Evolutionary conservation across 1,284 basidiomycete genomes (phyloP).

Genomic region (Calocybe gambosa): DNA sequence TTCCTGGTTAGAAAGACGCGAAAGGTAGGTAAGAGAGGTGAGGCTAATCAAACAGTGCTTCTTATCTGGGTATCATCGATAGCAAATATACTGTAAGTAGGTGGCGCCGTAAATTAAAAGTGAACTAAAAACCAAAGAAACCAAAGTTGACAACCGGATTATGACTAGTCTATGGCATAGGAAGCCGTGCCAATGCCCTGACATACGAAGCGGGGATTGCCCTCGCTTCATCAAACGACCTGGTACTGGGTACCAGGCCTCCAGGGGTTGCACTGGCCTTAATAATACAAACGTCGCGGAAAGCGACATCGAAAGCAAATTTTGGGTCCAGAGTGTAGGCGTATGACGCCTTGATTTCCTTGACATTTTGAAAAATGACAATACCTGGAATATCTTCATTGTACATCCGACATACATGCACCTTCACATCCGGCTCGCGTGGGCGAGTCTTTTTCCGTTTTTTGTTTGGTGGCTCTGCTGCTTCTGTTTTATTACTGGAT

Average conservation of each 20-base stretch:
- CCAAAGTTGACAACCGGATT: neutral
- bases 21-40: no score
- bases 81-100: neutral
- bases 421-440: slow-evolving; percentile 19
- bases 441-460: slow-evolving; percentile 15
- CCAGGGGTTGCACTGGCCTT: slow-evolving; percentile 37
- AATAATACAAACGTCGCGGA: slow-evolving; percentile 38
- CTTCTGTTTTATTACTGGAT: slow-evolving; percentile 4
- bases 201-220: slow-evolving; percentile 23
- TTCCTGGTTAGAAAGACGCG: no score
- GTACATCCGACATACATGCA: slow-evolving; percentile 20
- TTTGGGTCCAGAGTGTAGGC: slow-evolving; percentile 26
- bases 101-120: neutral
- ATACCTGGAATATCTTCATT: slow-evolving; percentile 19
- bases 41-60: no score
- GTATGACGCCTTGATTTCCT: slow-evolving; percentile 44
- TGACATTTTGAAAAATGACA: slow-evolving; percentile 26
- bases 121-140: neutral
- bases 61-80: no score
- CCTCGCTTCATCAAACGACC: slow-evolving; percentile 33
- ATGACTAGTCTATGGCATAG: neutral
- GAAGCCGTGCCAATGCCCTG: slow-evolving; percentile 19
- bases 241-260: slow-evolving; percentile 27
- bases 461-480: slow-evolving; percentile 1
- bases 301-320: slow-evolving; percentile 45